phyloP scores from a whole-genome alignment of 108 stramenopile species.

The Tribonema minus region DNA sequence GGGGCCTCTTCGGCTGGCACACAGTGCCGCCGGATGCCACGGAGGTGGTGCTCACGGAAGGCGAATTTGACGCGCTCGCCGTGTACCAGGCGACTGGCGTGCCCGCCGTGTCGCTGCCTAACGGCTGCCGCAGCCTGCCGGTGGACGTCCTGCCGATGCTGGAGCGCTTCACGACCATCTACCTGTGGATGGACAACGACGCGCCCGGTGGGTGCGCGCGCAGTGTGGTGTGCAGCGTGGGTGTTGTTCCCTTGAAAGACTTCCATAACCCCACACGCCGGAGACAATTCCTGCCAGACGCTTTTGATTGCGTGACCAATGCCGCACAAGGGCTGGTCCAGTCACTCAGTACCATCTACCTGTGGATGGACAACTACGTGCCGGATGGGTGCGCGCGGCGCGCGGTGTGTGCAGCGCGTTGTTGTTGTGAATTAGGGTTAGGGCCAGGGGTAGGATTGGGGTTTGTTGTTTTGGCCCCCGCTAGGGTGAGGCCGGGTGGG shows the following conservation, averaged over 20 bases:
- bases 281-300: too few relatives aligned
- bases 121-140: slow-evolving; percentile 83
- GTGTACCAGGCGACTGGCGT: slow-evolving; percentile 84
- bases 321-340: too few relatives aligned
- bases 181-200: slow-evolving; percentile 95
- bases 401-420: too few relatives aligned
- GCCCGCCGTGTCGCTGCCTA: slow-evolving; percentile 70
- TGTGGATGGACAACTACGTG: too few relatives aligned
- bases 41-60: slow-evolving; percentile 85
- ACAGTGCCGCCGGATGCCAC: slow-evolving; percentile 69
- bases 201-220: slow-evolving; percentile 70
- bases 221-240: slow-evolving; percentile 67
- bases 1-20: slow-evolving; percentile 93
- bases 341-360: too few relatives aligned
- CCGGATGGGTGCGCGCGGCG: too few relatives aligned
- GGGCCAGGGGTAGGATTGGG: too few relatives aligned
- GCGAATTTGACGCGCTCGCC: slow-evolving; percentile 98
- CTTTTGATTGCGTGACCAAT: neutral
- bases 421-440: too few relatives aligned
- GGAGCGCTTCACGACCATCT: slow-evolving; percentile 82
- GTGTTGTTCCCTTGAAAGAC: too few relatives aligned
- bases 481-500: too few relatives aligned
- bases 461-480: too few relatives aligned
- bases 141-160: slow-evolving; percentile 76
- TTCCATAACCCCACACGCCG: too few relatives aligned